Base-by-base conservation (phyloP, 371 early-diverging fungal species). In the Polyrhizophydium stewartii region DNA sequence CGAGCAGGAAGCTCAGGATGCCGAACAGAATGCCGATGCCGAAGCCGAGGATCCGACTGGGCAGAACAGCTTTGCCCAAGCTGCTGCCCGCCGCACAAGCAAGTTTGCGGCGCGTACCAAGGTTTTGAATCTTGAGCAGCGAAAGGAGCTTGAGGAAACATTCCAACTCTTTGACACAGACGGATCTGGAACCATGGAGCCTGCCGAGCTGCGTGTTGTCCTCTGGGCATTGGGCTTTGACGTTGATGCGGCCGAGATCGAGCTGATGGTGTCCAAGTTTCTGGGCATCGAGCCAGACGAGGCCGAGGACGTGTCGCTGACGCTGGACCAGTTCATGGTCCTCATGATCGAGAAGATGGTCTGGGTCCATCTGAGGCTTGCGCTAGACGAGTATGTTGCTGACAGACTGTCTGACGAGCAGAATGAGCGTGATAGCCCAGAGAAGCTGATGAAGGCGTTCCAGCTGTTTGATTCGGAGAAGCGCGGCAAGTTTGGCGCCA, bases 381-480 rank as follows among this genome's bases (percentile, higher is more conserved):
- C 17, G 16, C 16, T 16, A 43, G n/a, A 17, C n/a, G 16, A 17
- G 43, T 17, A 43, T 43, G 43, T 43, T 43, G 43, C 16, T 43
- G 16, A n/a, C 43, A 43, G 43, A 43, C n/a, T 17, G n/a, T n/a
- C 43, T 17, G 17, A n/a, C 43, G n/a, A 43, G 16, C n/a, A 43
- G 43, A 43, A 43, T 17, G 17, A 16, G n/a, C 43, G n/a, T 17
- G 43, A 43, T 43, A 43, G 17, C 16, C 43, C 43, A 43, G 43
- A 43, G 43, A 43, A 43, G 16, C n/a, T 43, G 17, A 43, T 43
- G 17, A 43, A 43, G 16, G 43, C 43, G 43, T 43, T 43, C n/a
- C 43, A n/a, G 43, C n/a, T 43, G 43, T 43, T 43, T 43, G 43
- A 43, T 43, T n/a, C 43, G 16, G 43, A 43, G n/a, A n/a, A n/a